A percentile compares a stretch with the other conserved stretches of the same genome.
Conservation (phyloP, 2,329 filamentous ascomycete species). For the Verticillium zaregamsianum region DNA sequence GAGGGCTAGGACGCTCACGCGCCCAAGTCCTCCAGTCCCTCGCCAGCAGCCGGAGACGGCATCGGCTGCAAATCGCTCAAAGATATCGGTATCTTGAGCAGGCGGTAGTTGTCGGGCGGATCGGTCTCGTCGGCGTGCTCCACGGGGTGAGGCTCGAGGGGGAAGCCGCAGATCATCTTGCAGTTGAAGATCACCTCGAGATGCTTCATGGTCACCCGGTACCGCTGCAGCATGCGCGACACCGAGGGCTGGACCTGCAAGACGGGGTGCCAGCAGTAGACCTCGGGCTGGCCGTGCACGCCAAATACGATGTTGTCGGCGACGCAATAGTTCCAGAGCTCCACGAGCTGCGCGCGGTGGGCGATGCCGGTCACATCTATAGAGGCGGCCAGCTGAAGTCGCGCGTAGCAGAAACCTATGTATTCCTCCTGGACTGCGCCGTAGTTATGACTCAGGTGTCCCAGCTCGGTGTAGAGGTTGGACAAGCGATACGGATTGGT, state of each 20-base stretch:
- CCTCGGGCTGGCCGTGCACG: constrained; percentile 27
- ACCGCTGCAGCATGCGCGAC: constrained; percentile 36
- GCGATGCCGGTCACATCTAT: neutral
- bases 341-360: constrained; percentile 18
- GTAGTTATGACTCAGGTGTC: constrained; percentile 24
- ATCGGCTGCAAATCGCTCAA: neutral
- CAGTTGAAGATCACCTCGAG: constrained; percentile 33
- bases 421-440: constrained; percentile 29
- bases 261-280: constrained; percentile 39
- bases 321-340: constrained; percentile 5
- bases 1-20: too few relatives aligned
- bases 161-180: constrained; percentile 35
- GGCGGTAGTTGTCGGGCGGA: neutral
- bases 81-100: neutral
- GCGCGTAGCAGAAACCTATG: constrained; percentile 30
- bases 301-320: constrained; percentile 12
- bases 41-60: too few relatives aligned
- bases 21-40: too few relatives aligned
- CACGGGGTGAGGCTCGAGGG: constrained; percentile 37
- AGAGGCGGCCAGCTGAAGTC: neutral
- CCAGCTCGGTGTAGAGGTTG: constrained; percentile 33
- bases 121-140: constrained; percentile 29
- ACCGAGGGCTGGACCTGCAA: constrained; percentile 39
- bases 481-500: constrained; percentile 29
- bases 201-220: constrained; percentile 31